Base-by-base conservation (phyloP, 305 asterid genomes). In the Fraxinus platypoda region DNA sequence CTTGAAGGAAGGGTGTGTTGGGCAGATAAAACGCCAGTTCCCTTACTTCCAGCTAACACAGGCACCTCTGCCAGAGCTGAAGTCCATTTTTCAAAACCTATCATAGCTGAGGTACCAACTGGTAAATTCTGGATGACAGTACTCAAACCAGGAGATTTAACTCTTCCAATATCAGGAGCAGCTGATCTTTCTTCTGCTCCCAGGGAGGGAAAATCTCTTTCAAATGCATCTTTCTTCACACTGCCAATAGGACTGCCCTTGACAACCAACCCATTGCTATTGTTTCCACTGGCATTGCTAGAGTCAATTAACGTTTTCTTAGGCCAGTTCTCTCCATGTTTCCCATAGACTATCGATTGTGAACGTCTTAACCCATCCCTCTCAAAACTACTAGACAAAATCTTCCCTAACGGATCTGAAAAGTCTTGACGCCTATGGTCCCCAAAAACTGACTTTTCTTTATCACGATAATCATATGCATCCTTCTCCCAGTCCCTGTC, bases 31-130 rank as follows among this genome's bases (percentile, higher is more conserved):
- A 57, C 28, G 35, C 87, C 86, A 80, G 87, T 49, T 71, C 92
- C 94, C 66, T 86, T 83, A 78, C 84, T 87, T 73, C 87, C 92
- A 78, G 84, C 87, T 76, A 87, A 43, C 70, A 86, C 80, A 46
- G 93, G 95, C 82, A 90, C 94, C 88, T 93, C 97, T 49, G 97
- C 98, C 74, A 94, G 84, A 64, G 97, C 95, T 0, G 98, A 96
- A 23, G 94, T 92, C 95, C 98, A 96, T 85, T 89, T 94, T 82
- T 94, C 97, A 76, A 91, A 92, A 68, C 89, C 92, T 46, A 86
- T 78, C 82, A 87, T 80, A 81, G 92, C 80, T 26, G 98, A 89
- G 85, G 86, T 34, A 74, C 90, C 88, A 12, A 81, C 75, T 41
- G 95, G 89, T 86, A 92, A 83, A 79, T 87, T 89, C 84, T 88